phyloP scores from a whole-genome alignment of 148 eudicot species.

The Fagopyrum tataricum region DNA sequence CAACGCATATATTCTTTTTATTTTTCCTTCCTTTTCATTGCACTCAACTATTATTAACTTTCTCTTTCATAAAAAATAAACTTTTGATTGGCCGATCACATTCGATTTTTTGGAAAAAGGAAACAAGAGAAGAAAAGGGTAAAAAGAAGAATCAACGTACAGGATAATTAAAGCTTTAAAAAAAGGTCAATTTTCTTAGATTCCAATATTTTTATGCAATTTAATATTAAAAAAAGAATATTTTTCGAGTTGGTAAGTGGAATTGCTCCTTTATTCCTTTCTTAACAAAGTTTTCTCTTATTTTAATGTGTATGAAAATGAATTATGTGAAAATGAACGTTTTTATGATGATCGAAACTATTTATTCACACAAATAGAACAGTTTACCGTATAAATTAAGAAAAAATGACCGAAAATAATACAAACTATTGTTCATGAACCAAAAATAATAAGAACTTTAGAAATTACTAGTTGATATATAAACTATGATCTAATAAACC shows the following conservation, averaged over 20 bases:
- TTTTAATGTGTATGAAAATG: no score
- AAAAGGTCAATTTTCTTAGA: neutral
- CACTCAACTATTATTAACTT: neutral
- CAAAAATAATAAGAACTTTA: no score
- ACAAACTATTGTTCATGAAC: no score
- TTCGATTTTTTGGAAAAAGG: constrained; percentile 2
- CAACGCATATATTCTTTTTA: constrained; percentile 6
- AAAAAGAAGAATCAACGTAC: constrained; percentile 7
- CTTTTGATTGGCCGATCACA: constrained; percentile 9
- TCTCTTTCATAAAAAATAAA: neutral
- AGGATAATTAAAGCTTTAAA: constrained; percentile 8
- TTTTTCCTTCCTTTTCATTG: neutral
- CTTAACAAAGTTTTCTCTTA: constrained; percentile 1
- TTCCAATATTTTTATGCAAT: neutral
- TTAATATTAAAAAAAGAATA: neutral
- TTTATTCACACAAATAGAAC: no score
- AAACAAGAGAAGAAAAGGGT: neutral
- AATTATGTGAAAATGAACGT: no score
- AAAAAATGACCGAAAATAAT: no score
- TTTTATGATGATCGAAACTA: no score
- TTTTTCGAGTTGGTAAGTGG: constrained; percentile 11
- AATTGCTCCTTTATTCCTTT: constrained; percentile 13
- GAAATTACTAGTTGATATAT: no score
- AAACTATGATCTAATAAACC: no score
- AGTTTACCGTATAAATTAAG: no score